Conservation (phyloP, 352 stramenopile species). For the Phytophthora crassamura region DNA sequence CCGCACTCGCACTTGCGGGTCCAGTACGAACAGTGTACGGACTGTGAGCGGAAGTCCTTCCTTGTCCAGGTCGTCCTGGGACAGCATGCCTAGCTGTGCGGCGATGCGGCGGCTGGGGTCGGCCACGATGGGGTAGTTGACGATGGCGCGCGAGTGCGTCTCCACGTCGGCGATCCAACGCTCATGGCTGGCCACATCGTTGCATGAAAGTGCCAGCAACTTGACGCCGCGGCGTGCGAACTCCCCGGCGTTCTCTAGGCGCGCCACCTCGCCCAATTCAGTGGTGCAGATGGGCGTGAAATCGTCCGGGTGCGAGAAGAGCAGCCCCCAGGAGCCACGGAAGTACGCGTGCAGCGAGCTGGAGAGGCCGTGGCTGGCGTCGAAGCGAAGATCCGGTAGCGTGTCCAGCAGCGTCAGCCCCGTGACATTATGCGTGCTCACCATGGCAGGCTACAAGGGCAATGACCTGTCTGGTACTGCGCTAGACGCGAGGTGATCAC, state of each 20-base stretch:
- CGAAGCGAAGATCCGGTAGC: constrained; percentile 67
- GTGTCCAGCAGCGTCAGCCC: constrained; percentile 64
- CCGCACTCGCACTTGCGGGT: constrained; percentile 90
- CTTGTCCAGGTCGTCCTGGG: constrained; percentile 80
- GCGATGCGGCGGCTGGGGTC: constrained; percentile 84
- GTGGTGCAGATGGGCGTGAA: constrained; percentile 95
- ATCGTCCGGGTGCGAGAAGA: constrained; percentile 92
- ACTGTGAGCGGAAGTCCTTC: constrained; percentile 88
- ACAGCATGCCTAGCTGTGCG: constrained; percentile 88
- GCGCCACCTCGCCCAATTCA: constrained; percentile 89
- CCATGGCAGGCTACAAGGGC: background rate
- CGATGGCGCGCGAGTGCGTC: constrained; percentile 62
- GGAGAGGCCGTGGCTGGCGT: constrained; percentile 60
- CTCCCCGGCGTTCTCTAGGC: constrained; percentile 79
- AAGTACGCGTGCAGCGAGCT: constrained; percentile 73
- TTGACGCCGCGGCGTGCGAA: constrained; percentile 84
- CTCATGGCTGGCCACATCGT: constrained; percentile 74
- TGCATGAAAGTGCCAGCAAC: constrained; percentile 83
- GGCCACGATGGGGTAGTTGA: constrained; percentile 93
- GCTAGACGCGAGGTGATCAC: too few species aligned
- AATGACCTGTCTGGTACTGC: too few species aligned
- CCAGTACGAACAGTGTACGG: constrained; percentile 92
- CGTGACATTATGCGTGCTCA: constrained; percentile 37
- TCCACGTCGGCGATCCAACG: constrained; percentile 90
- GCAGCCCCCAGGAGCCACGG: constrained; percentile 60